Evolutionary conservation across 495 filamentous ascomycete species (phyloP).

Genomic region (Poronia punctata): DNA sequence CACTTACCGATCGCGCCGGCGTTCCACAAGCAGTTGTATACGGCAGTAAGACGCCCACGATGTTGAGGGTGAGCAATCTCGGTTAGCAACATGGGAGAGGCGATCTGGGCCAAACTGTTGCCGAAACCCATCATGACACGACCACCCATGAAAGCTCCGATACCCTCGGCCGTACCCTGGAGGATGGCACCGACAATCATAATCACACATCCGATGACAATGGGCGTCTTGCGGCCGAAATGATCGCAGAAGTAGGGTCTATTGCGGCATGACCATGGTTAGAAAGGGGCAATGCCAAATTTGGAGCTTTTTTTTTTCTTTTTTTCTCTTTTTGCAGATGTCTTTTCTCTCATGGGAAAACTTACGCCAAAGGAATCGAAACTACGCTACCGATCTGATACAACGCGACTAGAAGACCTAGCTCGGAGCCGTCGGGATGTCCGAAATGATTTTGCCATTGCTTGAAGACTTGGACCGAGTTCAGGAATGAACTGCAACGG

Average conservation of each 20-base stretch:
- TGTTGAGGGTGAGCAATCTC: constrained; percentile 63
- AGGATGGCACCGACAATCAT: constrained; percentile 57
- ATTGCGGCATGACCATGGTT: too few relatives aligned
- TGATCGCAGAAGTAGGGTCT: constrained; percentile 56
- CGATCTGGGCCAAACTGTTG: constrained; percentile 52
- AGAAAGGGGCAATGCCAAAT: constrained; percentile 9
- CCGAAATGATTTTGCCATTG: constrained; percentile 44
- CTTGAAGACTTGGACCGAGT: constrained; percentile 46
- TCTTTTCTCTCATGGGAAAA: too few relatives aligned
- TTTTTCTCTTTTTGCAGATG: too few relatives aligned
- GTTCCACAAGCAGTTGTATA: constrained; percentile 63
- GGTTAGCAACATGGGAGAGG: constrained; percentile 56
- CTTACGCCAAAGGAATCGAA: constrained; percentile 59
- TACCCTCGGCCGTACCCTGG: constrained; percentile 44
- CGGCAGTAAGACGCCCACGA: constrained; percentile 56
- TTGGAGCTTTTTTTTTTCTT: background rate
- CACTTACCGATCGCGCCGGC: constrained; percentile 43
- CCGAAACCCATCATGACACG: constrained; percentile 52
- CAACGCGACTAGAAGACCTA: constrained; percentile 60
- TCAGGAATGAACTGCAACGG: constrained; percentile 45
- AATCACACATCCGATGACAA: constrained; percentile 54
- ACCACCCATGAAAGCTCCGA: constrained; percentile 38
- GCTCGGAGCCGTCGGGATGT: constrained; percentile 43
- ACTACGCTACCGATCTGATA: constrained; percentile 60
- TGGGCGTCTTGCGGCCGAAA: constrained; percentile 53